Conservation (phyloP, 805 yeast genomes). For the Blastobotrys mokoenaii region DNA sequence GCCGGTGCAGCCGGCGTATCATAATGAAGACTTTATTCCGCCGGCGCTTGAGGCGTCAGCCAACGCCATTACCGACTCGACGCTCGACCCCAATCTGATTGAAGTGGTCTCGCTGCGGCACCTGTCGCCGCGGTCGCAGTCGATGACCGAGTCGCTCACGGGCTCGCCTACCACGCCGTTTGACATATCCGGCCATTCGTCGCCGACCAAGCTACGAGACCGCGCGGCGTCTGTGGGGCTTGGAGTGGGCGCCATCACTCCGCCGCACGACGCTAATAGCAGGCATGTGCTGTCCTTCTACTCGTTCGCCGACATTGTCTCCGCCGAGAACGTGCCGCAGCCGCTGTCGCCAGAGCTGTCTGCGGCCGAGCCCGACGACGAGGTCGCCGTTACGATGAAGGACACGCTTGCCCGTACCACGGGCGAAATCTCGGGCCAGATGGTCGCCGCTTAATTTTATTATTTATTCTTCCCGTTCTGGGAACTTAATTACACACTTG, state of each 20-base stretch:
- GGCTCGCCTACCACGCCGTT: constrained; percentile 3
- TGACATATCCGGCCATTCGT: not conserved
- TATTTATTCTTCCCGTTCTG: not conserved
- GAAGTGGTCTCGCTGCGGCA: constrained; percentile 62
- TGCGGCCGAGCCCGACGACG: constrained; percentile 3
- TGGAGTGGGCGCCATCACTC: constrained; percentile 2
- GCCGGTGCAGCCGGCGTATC: constrained; percentile 30
- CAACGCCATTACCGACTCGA: constrained; percentile 47
- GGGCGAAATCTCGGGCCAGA: constrained; percentile 12
- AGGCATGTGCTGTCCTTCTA: constrained; percentile 39
- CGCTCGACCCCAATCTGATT: constrained; percentile 55
- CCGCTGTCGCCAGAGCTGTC: constrained; percentile 4
- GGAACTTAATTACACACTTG: not conserved
- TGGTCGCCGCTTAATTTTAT: not conserved
- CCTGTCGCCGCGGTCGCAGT: constrained; percentile 30
- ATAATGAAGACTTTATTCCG: constrained; percentile 60
- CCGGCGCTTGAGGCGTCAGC: constrained; percentile 78
- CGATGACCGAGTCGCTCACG: constrained; percentile 1
- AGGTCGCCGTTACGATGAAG: constrained; percentile 14
- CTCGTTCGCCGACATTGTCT: constrained; percentile 67
- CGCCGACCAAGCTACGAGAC: not conserved
- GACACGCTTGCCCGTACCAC: constrained; percentile 19
- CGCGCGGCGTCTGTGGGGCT: not conserved
- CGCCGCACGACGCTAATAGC: not conserved
- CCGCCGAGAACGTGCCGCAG: constrained; percentile 6